Evolutionary conservation across 129 eudicot species (phyloP).

Genomic region (Lactuca sativa): DNA sequence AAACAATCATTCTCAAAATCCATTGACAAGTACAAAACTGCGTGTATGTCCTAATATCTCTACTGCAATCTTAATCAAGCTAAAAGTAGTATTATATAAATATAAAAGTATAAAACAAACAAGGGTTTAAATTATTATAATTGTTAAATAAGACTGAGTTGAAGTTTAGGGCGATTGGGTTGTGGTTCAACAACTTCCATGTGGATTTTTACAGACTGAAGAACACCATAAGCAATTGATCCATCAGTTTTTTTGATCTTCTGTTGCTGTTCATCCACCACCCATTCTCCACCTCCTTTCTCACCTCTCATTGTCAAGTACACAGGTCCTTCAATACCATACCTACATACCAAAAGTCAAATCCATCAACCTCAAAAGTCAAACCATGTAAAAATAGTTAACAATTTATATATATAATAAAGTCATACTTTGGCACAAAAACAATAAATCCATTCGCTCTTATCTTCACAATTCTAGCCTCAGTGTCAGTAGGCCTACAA

Average conservation of each 20-base stretch:
- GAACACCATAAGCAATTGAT: slow-evolving; percentile 60
- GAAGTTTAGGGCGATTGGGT: slow-evolving; percentile 90
- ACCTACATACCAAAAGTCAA: slow-evolving; percentile 42
- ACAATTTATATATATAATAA: slow-evolving; percentile 11
- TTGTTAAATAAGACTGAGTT: slow-evolving; percentile 58
- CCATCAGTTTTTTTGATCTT: slow-evolving; percentile 67
- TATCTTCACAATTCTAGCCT: slow-evolving; percentile 88
- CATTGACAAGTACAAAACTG: not conserved
- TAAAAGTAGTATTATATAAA: not conserved
- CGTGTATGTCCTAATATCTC: not conserved
- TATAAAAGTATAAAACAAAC: not conserved
- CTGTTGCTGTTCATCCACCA: slow-evolving; percentile 91
- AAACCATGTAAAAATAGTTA: not conserved
- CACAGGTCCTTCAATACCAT: slow-evolving; percentile 97
- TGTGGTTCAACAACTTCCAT: slow-evolving; percentile 97
- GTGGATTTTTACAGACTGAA: slow-evolving; percentile 74
- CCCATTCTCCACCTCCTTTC: slow-evolving; percentile 86
- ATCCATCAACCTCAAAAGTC: slow-evolving; percentile 7
- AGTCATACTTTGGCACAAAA: slow-evolving; percentile 89
- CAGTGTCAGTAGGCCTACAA: slow-evolving; percentile 93
- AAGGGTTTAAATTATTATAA: not conserved
- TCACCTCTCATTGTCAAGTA: slow-evolving; percentile 60
- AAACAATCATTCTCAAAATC: not conserved
- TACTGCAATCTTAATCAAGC: not conserved
- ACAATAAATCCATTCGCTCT: slow-evolving; percentile 95